Evolutionary conservation across 1,284 basidiomycete genomes (phyloP), one percentile per base, ranked within the genome.

Genomic region (Wallemia mellicola): DNA sequence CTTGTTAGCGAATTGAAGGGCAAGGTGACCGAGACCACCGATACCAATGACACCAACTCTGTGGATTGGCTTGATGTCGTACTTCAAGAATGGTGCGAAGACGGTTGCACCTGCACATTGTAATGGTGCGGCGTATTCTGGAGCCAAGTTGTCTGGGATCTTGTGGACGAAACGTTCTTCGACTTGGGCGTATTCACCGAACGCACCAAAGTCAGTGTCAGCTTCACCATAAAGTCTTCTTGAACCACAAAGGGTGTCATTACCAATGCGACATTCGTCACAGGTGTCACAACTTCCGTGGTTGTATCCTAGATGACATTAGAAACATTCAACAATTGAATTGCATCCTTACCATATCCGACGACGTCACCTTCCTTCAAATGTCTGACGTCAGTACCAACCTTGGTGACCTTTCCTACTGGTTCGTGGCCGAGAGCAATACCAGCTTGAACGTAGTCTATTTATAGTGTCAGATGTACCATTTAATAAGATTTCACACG

Each of bases 371-470:
- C 68, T 32, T 71, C 72, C 64, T 73, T 70, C 64, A 73, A 67
- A 61, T 68, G 68, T 60, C 65, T 64, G 59, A 71, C 70, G 54
- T 68, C 64, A 7, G 61, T 57, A 26, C 71, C 71, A 17, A 70
- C 69, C 17, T 65, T 63, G 22, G 69, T 66, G 28, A 70, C 73
- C 24, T 63, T 65, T 59, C 73, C 73, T 56, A 74, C 68, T 61
- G 74, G 72, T 66, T 75, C 74, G 66, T 76, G 74, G 17, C 74
- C 74, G 11, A 70, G 65, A 17, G 66, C 64, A 2, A 60, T 61
- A 24, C 62, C 62, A 28, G 59, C 62, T 24, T 61, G 33, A 24
- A 59, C 38, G 25, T n/a, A 57, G 54, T 32, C n/a, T n/a, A n/a
- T n/a, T n/a, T n/a, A n/a, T n/a, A n/a, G n/a, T n/a, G n/a, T n/a